Evolutionary conservation across 78 protist genomes (phyloP).

Genomic region (Bigelowiella natans): DNA sequence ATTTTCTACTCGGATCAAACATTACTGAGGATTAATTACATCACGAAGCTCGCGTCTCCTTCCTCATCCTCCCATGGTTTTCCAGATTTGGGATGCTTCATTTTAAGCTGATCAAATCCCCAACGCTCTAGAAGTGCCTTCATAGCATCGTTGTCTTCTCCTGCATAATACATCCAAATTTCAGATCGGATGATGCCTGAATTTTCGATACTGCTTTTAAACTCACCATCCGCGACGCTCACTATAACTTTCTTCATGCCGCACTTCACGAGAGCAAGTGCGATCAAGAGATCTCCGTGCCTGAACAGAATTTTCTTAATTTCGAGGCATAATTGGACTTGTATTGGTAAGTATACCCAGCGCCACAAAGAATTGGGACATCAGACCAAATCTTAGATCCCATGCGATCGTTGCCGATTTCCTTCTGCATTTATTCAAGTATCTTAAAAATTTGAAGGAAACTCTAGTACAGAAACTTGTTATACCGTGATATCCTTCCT

Average conservation of each 20-base stretch:
- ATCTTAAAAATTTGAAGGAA: too few species aligned
- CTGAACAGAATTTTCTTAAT: too few species aligned
- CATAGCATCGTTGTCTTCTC: not conserved
- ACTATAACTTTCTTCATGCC: not conserved
- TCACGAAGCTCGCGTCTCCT: not conserved
- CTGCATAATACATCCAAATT: not conserved
- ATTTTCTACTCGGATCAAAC: not conserved
- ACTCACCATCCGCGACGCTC: not conserved
- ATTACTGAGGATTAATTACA: not conserved
- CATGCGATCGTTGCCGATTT: not conserved
- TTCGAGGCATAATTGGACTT: too few species aligned
- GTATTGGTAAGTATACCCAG: too few species aligned
- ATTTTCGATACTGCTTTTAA: too few species aligned
- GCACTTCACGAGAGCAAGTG: not conserved
- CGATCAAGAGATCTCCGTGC: not conserved
- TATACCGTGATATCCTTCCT: not conserved
- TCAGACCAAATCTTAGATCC: not conserved
- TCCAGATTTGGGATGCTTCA: not conserved
- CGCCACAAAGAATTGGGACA: not conserved
- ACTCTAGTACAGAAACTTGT: too few species aligned
- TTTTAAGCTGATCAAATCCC: not conserved
- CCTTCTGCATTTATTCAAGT: not conserved
- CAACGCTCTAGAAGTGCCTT: not conserved
- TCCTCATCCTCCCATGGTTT: not conserved
- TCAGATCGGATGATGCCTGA: not conserved